Base-by-base conservation (phyloP, 495 filamentous ascomycete species). In the Rostrohypoxylon terebratum region DNA sequence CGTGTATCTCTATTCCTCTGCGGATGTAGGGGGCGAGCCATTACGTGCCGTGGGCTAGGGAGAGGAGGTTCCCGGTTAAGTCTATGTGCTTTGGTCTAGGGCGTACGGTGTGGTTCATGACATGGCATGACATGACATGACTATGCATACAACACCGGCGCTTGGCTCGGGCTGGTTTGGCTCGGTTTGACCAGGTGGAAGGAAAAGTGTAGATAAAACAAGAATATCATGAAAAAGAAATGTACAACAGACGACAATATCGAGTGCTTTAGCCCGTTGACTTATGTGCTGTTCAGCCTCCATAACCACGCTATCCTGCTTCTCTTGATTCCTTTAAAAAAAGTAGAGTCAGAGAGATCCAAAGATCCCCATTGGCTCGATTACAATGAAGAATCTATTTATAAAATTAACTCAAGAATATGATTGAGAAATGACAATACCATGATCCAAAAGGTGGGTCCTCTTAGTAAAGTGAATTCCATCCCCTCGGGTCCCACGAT, bases 171-270 rank as follows among this genome's bases (percentile, higher is more conserved):
- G 53, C 28, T n/a, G 38, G 11, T 14, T 42, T 20, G 55, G 55
- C 31, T 44, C 36, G 33, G 20, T 33, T 50, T 23, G 47, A 4
- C 54, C 40, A 58, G 33, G 54, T 11, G 34, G 54, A 44, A 47
- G 42, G 33, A 2, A 45, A 68, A 36, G 23, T 18, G 51, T 59
- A 58, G 59, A 48, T 53, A 38, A 64, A 60, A 53, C 33, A 34
- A 34, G 44, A 34, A 53, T 45, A 36, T 63, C 50, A 61, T 13
- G 65, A 54, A 54, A 62, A 50, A 67, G 44, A 67, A 60, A 59
- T 68, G 65, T 60, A 60, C 7, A 60, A 60, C 38, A 61, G 13
- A 18, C 42, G 10, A 62, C 16, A 21, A n/a, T 16, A 36, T n/a
- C 4, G 7, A 1, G 10, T 62, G 25, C 13, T 23, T 36, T 31